A percentile compares a stretch with the other conserved stretches of the same genome.
These are phyloP conservation scores for Hortiboletus campestris DNA, from an alignment of 768 basidiomycete genomes.

Conservation along the genomic window DNA sequence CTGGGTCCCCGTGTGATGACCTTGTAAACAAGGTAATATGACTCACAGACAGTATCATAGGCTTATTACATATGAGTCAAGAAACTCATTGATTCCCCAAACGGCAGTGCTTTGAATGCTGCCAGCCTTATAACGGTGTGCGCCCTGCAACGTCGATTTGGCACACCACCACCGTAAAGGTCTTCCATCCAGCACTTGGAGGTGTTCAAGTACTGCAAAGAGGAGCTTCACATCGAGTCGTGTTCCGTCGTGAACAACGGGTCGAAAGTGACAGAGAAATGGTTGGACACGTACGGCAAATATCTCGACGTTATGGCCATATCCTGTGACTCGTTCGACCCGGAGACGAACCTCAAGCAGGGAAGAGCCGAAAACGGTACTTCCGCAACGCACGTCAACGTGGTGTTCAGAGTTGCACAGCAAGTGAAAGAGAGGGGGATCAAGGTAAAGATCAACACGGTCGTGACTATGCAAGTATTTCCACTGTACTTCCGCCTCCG, in stretches of 20 bases:
- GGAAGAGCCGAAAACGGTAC: slow-evolving; percentile 30
- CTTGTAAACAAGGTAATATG: no score
- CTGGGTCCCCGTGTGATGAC: no score
- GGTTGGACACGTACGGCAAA: slow-evolving; percentile 35
- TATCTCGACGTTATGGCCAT: slow-evolving; percentile 39
- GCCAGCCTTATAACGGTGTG: not conserved
- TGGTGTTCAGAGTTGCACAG: slow-evolving; percentile 31
- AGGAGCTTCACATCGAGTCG: slow-evolving; percentile 32
- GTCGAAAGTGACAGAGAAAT: slow-evolving; percentile 35
- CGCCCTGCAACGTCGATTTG: no score
- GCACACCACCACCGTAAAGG: not conserved
- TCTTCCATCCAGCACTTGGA: slow-evolving; percentile 5
- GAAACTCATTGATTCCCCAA: not conserved
- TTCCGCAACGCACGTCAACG: slow-evolving; percentile 20
- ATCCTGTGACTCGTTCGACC: slow-evolving; percentile 33
- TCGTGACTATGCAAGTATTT: slow-evolving; percentile 26
- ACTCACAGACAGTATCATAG: not conserved
- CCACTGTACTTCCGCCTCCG: not conserved
- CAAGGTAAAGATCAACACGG: slow-evolving; percentile 35
- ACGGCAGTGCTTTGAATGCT: not conserved
- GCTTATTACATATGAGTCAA: no score
- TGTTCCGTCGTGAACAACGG: slow-evolving; percentile 31
- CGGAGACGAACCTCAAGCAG: slow-evolving; percentile 30
- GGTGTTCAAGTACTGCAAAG: slow-evolving; percentile 33
- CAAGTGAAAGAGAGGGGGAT: slow-evolving; percentile 32